These are phyloP conservation scores for Trypanosoma grayi DNA, from an alignment of 208 protist species.

Conservation along the genomic window DNA sequence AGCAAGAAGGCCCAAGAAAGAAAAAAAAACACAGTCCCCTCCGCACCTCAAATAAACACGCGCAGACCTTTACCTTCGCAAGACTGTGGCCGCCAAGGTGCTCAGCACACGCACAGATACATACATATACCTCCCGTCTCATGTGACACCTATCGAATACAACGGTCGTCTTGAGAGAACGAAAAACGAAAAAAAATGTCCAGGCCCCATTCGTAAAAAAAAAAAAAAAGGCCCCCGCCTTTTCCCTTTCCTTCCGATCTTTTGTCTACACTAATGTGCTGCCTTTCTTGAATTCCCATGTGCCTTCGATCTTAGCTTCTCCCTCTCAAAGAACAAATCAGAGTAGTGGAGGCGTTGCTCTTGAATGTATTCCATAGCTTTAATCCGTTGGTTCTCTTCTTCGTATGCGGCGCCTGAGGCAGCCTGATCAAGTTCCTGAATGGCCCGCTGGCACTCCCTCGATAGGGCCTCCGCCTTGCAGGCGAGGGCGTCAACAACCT, in stretches of 20 bases:
- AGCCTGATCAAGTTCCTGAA: constrained; percentile 73
- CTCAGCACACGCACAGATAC: too few relatives aligned
- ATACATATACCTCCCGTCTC: too few relatives aligned
- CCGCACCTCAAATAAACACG: too few relatives aligned
- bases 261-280: background rate
- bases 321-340: constrained; percentile 41
- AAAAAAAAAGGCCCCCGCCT: too few relatives aligned
- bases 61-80: background rate
- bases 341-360: constrained; percentile 68
- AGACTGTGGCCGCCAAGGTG: too few relatives aligned
- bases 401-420: constrained; percentile 56
- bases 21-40: too few relatives aligned
- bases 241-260: background rate
- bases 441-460: constrained; percentile 55
- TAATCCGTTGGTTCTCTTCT: constrained; percentile 66
- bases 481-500: constrained; percentile 59
- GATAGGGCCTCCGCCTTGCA: constrained; percentile 53
- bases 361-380: constrained; percentile 68
- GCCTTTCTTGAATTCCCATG: constrained; percentile 3
- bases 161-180: too few relatives aligned
- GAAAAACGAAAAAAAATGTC: too few relatives aligned
- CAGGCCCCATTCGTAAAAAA: too few relatives aligned
- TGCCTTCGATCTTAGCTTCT: constrained; percentile 30
- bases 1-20: too few relatives aligned
- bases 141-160: too few relatives aligned